A percentile compares a stretch with the other conserved stretches of the same genome.
phyloP scores from a whole-genome alignment of 768 basidiomycete genomes.

The Suillus ampliporus region DNA sequence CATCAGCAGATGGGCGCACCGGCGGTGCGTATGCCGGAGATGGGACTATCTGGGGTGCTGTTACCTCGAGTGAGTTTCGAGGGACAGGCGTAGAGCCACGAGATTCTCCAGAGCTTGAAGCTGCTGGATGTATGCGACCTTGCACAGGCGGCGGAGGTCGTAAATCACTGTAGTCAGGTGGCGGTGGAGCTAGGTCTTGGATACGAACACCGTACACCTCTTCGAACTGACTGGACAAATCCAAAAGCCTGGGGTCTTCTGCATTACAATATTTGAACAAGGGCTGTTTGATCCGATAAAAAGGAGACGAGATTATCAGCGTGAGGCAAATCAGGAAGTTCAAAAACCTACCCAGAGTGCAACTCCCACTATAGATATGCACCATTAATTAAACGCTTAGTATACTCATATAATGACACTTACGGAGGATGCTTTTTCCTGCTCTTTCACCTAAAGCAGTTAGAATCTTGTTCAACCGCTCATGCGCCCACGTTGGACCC shows the following conservation, averaged over 20 bases:
- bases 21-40: slow-evolving; percentile 38
- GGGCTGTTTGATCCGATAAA: slow-evolving; percentile 47
- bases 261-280: slow-evolving; percentile 68
- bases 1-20: slow-evolving; percentile 44
- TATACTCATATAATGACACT: slow-evolving; percentile 43
- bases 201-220: slow-evolving; percentile 69
- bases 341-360: slow-evolving; percentile 60
- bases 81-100: neutral
- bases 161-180: slow-evolving; percentile 21
- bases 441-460: slow-evolving; percentile 46
- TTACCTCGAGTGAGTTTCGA: slow-evolving; percentile 23
- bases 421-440: slow-evolving; percentile 51
- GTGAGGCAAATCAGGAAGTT: slow-evolving; percentile 36
- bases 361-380: slow-evolving; percentile 57
- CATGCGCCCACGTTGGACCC: slow-evolving; percentile 41
- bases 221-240: slow-evolving; percentile 68
- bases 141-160: slow-evolving; percentile 42
- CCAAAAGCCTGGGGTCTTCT: slow-evolving; percentile 58
- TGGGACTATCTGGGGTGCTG: slow-evolving; percentile 20
- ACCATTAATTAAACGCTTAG: slow-evolving; percentile 19
- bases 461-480: slow-evolving; percentile 47
- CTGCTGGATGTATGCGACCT: slow-evolving; percentile 17
- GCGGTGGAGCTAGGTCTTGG: slow-evolving; percentile 46
- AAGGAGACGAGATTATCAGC: slow-evolving; percentile 16
- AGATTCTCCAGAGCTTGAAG: neutral